A percentile compares a stretch with the other conserved stretches of the same genome.
Evolutionary conservation across 2,329 filamentous ascomycete genomes (phyloP).

Genomic region (Cadophora malorum): DNA sequence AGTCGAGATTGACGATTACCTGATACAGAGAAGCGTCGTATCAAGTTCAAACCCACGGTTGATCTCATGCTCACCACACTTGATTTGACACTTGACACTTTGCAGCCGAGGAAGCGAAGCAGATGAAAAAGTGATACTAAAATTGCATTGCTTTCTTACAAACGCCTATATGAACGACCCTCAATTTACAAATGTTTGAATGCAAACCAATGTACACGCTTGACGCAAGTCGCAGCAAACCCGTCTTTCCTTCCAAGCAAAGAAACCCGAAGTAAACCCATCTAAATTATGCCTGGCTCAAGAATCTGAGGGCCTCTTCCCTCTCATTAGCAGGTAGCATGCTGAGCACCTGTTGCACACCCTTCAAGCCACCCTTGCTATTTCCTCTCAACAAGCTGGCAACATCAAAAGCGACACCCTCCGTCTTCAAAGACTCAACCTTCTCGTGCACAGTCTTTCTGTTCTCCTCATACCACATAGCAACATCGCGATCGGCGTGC

Average conservation of each 20-base stretch:
- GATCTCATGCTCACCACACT: not conserved
- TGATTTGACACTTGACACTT: not conserved
- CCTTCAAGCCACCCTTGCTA: slow-evolving; percentile 77
- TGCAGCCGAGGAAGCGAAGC: not conserved
- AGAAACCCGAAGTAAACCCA: not conserved
- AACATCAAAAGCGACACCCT: slow-evolving; percentile 73
- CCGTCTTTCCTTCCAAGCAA: not conserved
- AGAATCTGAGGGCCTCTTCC: slow-evolving; percentile 57
- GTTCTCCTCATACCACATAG: slow-evolving; percentile 96
- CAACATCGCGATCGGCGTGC: slow-evolving; percentile 80
- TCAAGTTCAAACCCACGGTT: not conserved
- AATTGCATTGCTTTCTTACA: slow-evolving; percentile 23
- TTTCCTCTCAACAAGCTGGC: slow-evolving; percentile 71
- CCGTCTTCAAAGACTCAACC: slow-evolving; percentile 82
- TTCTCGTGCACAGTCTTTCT: slow-evolving; percentile 81
- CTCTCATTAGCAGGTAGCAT: slow-evolving; percentile 89
- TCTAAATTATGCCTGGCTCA: slow-evolving; percentile 35
- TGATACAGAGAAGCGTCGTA: not conserved
- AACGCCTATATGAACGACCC: slow-evolving; percentile 24
- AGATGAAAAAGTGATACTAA: not conserved
- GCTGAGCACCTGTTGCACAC: slow-evolving; percentile 82
- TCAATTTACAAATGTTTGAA: slow-evolving; percentile 25
- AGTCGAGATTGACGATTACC: slow-evolving; percentile 2
- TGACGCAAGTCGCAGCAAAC: slow-evolving; percentile 7
- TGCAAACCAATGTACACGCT: slow-evolving; percentile 27